Base-by-base conservation (phyloP, 495 filamentous ascomycete species). In the Neurospora sp. region DNA sequence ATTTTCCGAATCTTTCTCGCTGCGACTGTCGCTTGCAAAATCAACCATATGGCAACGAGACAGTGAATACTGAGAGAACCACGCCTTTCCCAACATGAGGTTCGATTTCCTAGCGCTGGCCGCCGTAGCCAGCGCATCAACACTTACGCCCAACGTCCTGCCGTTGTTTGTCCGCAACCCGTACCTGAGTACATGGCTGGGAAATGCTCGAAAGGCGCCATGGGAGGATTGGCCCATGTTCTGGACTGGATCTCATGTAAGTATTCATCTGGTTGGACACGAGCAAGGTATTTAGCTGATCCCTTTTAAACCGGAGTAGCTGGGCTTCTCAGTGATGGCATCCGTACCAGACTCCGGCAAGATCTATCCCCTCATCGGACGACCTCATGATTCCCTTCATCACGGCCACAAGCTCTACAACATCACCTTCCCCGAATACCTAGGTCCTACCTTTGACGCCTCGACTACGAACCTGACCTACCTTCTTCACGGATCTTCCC, bases 211-310 rank as follows among this genome's bases (percentile, higher is more conserved):
- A 69, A 89, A 92, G 16, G 85, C 84, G 23, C 95, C 95, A n/a
- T 98, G 95, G 95, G 87, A 89, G 41, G 89, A 89, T 80, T 98
- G 95, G 95, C 95, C 95, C 38, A 96, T 97, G 75, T 98, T 98
- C 80, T 98, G 91, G 86, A 96, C 93, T 16, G 94, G 95, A 23
- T 87, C 91, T 78, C 89, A 88, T 77, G 83, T 83, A 78, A 39
- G 81, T 73, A 39, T 9, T 7, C 9, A 20, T 16, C 23, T 16
- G 16, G 37, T 27, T 54, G 2, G 27, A 66, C 27, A 66, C 27
- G 18, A 44, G 20, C 20, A 27, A 14, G 31, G 9, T 8, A 14
- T 14, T 2, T 14, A 40, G 54, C 69, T 75, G 62, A 69, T 10
- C 66, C 41, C 27, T 37, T 2, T 9, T 12, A 16, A n/a, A 38